phyloP scores from a whole-genome alignment of 345 rosid species.

The Streptanthus diversifolius region DNA sequence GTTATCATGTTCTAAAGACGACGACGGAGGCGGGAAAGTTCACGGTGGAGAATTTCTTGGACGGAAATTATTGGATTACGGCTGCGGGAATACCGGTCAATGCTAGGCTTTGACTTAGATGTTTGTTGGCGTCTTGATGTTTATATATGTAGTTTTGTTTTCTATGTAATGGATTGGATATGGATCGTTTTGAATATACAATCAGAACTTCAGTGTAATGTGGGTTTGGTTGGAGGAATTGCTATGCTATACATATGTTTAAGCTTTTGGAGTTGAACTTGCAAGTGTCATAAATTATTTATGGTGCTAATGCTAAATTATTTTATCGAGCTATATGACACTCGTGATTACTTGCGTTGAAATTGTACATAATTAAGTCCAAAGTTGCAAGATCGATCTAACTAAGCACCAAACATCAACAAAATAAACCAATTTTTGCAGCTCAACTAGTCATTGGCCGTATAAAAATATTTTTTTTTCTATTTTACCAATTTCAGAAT shows the following conservation, averaged over 20 bases:
- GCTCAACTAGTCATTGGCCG: no score
- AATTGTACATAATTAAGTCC: no score
- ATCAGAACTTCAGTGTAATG: not conserved
- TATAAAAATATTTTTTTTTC: no score
- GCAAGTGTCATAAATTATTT: not conserved
- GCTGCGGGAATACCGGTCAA: conserved; percentile 67
- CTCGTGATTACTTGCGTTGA: no score
- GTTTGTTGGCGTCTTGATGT: conserved; percentile 12
- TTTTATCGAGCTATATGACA: not conserved
- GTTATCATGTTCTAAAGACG: conserved; percentile 46
- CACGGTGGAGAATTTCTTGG: conserved; percentile 63
- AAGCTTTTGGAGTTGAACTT: not conserved
- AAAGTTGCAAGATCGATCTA: no score
- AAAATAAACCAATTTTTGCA: no score
- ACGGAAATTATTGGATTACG: conserved; percentile 69
- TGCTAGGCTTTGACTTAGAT: conserved; percentile 43
- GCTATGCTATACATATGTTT: not conserved
- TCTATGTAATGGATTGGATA: not conserved
- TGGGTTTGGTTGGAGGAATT: not conserved
- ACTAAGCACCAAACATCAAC: no score
- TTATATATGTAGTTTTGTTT: conserved; percentile 4
- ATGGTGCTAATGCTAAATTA: not conserved
- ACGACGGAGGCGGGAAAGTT: conserved; percentile 55
- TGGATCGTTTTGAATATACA: not conserved
- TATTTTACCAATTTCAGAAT: no score